These are phyloP conservation scores for Aspergillus ostianus DNA, from an alignment of 495 filamentous ascomycete genomes.

Conservation along the genomic window DNA sequence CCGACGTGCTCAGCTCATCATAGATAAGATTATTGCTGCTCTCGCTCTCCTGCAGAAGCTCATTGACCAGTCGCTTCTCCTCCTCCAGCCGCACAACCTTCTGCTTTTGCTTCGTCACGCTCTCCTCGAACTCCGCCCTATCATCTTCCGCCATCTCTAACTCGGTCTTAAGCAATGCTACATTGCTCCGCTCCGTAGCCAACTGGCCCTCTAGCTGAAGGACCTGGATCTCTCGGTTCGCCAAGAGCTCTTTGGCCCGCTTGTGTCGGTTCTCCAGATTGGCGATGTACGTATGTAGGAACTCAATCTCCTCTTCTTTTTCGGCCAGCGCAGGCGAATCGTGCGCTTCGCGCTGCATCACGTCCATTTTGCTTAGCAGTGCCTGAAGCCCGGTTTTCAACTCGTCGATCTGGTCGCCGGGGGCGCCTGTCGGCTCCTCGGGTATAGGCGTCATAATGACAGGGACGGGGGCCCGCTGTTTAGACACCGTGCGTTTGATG, in stretches of 20 bases:
- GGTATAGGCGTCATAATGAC: neutral
- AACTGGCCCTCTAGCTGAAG: neutral
- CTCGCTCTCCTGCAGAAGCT: neutral
- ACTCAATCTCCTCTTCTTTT: neutral
- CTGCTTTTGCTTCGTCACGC: neutral
- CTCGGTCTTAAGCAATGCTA: neutral
- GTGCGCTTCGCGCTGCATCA: neutral
- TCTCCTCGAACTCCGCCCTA: neutral
- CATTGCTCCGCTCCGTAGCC: neutral
- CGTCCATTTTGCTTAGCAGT: neutral
- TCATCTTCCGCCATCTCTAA: neutral
- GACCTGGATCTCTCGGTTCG: neutral
- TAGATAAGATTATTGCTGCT: neutral
- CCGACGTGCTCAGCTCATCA: neutral
- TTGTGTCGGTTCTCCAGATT: neutral
- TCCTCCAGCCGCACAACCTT: neutral
- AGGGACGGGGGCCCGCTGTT: too few species aligned
- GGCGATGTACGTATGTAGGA: neutral
- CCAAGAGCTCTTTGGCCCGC: neutral
- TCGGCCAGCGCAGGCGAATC: neutral
- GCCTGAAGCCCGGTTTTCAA: neutral
- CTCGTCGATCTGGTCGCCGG: neutral
- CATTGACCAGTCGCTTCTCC: neutral
- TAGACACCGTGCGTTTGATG: too few species aligned
- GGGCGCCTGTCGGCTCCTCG: neutral